These are phyloP conservation scores for Amesomyces nigricolor DNA, from an alignment of 2,329 filamentous ascomycete genomes.

Conservation along the genomic window DNA sequence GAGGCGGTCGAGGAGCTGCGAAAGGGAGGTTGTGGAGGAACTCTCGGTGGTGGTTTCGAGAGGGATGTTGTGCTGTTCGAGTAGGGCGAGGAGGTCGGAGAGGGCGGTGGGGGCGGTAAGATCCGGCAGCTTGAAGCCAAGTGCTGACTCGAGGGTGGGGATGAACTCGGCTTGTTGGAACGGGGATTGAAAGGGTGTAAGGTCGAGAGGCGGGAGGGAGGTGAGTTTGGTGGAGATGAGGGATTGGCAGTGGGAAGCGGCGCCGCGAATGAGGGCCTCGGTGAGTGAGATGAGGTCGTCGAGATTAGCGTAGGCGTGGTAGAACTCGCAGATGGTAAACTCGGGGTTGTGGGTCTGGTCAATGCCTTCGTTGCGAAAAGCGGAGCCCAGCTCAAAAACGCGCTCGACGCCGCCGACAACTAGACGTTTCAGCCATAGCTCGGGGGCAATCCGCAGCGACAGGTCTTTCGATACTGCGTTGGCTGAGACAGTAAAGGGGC, in stretches of 20 bases:
- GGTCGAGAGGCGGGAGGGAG: conserved; percentile 43
- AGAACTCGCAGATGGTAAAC: conserved; percentile 97
- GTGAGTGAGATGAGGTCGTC: conserved; percentile 70
- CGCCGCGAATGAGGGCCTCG: conserved; percentile 59
- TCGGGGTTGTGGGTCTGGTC: conserved; percentile 94
- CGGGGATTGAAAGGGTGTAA: conserved; percentile 42
- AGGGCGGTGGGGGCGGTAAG: conserved; percentile 51
- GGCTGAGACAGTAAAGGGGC: conserved; percentile 77
- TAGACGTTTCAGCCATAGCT: conserved; percentile 90
- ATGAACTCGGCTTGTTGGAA: conserved; percentile 76
- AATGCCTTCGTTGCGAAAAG: conserved; percentile 89
- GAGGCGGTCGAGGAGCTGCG: conserved; percentile 73
- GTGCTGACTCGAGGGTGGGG: conserved; percentile 64
- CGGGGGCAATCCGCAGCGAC: conserved; percentile 81
- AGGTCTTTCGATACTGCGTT: conserved; percentile 62
- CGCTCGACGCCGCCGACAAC: conserved; percentile 82
- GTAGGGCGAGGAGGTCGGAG: conserved; percentile 36
- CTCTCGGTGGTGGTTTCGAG: conserved; percentile 52
- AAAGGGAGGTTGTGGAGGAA: conserved; percentile 49
- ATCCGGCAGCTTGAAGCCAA: conserved; percentile 61
- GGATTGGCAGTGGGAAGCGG: conserved; percentile 48
- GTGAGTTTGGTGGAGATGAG: conserved; percentile 42
- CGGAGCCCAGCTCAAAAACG: conserved; percentile 88
- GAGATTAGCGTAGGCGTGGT: conserved; percentile 76
- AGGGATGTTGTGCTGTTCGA: conserved; percentile 42